Conservation (phyloP, 306 rosid genomes). For the Pterocarpus santalinus region DNA sequence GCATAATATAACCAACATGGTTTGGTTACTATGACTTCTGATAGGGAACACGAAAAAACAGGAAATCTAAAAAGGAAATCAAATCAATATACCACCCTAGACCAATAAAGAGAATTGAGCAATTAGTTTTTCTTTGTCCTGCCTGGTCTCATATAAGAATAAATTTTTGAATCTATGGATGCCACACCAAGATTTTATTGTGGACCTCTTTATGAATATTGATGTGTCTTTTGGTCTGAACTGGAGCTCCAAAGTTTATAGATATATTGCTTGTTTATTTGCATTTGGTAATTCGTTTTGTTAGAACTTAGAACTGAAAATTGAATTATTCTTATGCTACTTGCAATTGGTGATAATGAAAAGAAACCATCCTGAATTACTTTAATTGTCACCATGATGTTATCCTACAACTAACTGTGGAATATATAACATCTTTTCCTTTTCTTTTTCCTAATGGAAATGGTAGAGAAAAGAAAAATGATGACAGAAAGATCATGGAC, state of each 20-base stretch:
- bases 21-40: slow-evolving; percentile 35
- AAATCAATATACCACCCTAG: slow-evolving; percentile 1
- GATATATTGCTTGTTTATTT: slow-evolving; percentile 13
- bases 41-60: not conserved
- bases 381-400: not conserved
- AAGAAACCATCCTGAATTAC: not conserved
- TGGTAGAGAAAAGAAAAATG: slow-evolving; percentile 9
- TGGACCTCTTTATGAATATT: not conserved
- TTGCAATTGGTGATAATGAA: slow-evolving; percentile 14
- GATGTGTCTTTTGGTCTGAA: not conserved
- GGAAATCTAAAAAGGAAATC: not conserved
- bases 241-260: not conserved
- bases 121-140: not conserved
- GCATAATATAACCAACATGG: slow-evolving; percentile 33
- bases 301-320: not conserved
- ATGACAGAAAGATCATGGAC: slow-evolving; percentile 3
- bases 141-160: not conserved
- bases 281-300: slow-evolving; percentile 8
- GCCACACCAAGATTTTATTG: not conserved
- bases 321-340: slow-evolving; percentile 25
- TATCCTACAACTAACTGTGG: slow-evolving; percentile 1
- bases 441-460: not conserved
- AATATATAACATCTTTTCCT: not conserved
- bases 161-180: not conserved
- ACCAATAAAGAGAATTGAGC: not conserved